Evolutionary conservation across 2,329 filamentous ascomycete species (phyloP), one percentile per base, ranked within the genome.

Genomic region (Colletotrichum theobromicola): DNA sequence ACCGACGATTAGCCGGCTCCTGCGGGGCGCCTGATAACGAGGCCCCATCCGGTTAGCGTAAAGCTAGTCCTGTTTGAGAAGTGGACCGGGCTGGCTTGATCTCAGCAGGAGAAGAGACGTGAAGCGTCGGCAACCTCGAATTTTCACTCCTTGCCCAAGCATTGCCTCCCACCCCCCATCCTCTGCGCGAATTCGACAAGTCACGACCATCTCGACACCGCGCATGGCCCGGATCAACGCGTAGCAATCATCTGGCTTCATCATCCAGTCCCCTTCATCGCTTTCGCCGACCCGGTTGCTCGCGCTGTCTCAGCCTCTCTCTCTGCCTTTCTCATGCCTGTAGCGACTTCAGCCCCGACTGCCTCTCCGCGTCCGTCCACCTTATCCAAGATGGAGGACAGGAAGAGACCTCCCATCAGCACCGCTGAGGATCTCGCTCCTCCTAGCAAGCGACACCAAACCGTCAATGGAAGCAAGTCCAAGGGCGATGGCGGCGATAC

Each of bases 371-470:
- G 92, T 91, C 92, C 94, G 89, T 93, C 95, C 88, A 93, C 93
- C 90, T 90, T 94, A 87, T 89, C 92, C 89, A 98, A 97, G 91
- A 99, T 98, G 96, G 97, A 99, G 91, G 97, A 98, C 89, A 95
- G 97, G 91, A 99, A 99, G 91, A 93, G 97, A 91, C 94, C 95
- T 83, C 94, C 95, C 83, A 90, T 94, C 80, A 90, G 91, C 85
- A 94, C 93, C 83, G 88, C 91, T 81, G 94, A 97, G 84, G 95
- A 98, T 79, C 88, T 94, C 82, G 94, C 94, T 78, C 96, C 96
- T 78, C 96, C 96, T 26, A 94, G 93, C 82, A 99, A 98, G 90
- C 94, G 95, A 86, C 94, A 98, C 84, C 73, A 75, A 57, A 94
- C 95, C 70, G 90, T 96, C 78, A 98, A 98, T 88, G 95, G 95